A percentile compares a stretch with the other conserved stretches of the same genome.
Evolutionary conservation across 1,284 basidiomycete genomes (phyloP).

Genomic region (Naganishia albida): DNA sequence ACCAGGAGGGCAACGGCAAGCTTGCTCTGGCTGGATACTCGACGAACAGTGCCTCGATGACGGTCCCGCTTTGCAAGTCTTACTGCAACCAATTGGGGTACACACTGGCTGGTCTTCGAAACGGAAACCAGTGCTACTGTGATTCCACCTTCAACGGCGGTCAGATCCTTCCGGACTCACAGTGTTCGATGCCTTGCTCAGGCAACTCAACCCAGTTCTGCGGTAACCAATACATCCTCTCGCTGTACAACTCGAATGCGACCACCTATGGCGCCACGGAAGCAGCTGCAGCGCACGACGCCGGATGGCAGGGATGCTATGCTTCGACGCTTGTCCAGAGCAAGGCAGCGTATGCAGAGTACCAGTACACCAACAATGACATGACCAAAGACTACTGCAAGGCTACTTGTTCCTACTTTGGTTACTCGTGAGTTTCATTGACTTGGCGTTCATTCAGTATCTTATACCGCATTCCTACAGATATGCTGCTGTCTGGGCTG

Average conservation of each 20-base stretch:
- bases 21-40: slow-evolving; percentile 20
- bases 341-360: slow-evolving; percentile 11
- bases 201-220: slow-evolving; percentile 42
- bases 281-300: slow-evolving; percentile 16
- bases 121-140: slow-evolving; percentile 36
- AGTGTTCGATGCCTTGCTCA: slow-evolving; percentile 37
- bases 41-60: slow-evolving; percentile 21
- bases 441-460: not conserved
- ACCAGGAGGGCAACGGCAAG: slow-evolving; percentile 23
- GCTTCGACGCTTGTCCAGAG: slow-evolving; percentile 6
- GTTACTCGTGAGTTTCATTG: slow-evolving; percentile 30
- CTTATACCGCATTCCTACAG: slow-evolving; percentile 9
- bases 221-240: slow-evolving; percentile 36
- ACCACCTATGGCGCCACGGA: slow-evolving; percentile 19
- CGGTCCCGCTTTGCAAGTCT: slow-evolving; percentile 27
- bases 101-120: slow-evolving; percentile 36
- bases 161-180: slow-evolving; percentile 14
- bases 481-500: slow-evolving; percentile 37
- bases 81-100: slow-evolving; percentile 36
- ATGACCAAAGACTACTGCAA: slow-evolving; percentile 38
- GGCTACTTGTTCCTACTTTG: slow-evolving; percentile 36
- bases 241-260: slow-evolving; percentile 25
- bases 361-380: slow-evolving; percentile 32
- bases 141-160: slow-evolving; percentile 23
- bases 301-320: slow-evolving; percentile 28